Evolutionary conservation across 2,329 filamentous ascomycete genomes (phyloP), one percentile per base, ranked within the genome.

Genomic region (Hymenoscyphus fructigenus): DNA sequence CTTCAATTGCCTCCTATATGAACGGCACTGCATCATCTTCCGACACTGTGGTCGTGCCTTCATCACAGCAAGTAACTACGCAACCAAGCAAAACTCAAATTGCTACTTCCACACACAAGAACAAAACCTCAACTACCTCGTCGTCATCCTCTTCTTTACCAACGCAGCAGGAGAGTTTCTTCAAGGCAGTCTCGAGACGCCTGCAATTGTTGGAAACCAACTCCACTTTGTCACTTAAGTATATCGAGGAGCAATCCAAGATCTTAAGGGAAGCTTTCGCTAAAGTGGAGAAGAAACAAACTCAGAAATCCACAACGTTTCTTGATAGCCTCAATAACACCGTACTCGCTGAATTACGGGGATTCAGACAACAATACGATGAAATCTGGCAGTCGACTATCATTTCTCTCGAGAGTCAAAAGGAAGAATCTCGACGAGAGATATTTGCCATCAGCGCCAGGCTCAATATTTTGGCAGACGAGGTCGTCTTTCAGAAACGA

Each of bases 311-410:
- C 0, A 88, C 90, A 26, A 82, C 83, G 1, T 97, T 97, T 74
- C 83, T 98, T 15, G 87, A 92, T 66, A 87, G 87, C 44, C 83
- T 99, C n/a, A 99, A 99, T 76, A 83, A 82, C 57, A 97, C 93
- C 0, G 92, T 98, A 0, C 84, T 96, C 47, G 84, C 86, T 17
- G 95, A 99, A 76, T 81, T 97, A 41, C 87, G 87, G 67, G 87
- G 84, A 59, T 90, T 95, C 68, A 86, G 92, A 61, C 87, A 89
- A 65, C 91, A 97, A 76, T 98, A 98, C 76, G 94, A 98, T 75
- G 92, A 97, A 74, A 88, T 98, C 14, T 98, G 94, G 93, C 93
- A 97, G 77, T 94, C 91, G 23, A 97, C 96, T 12, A 90, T 97
- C 26, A 89, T 97, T 63, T 93, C 96, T 34, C 85, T 98, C 15